Evolutionary conservation across 768 basidiomycete species (phyloP).

Genomic region (Lenzites betulinus): DNA sequence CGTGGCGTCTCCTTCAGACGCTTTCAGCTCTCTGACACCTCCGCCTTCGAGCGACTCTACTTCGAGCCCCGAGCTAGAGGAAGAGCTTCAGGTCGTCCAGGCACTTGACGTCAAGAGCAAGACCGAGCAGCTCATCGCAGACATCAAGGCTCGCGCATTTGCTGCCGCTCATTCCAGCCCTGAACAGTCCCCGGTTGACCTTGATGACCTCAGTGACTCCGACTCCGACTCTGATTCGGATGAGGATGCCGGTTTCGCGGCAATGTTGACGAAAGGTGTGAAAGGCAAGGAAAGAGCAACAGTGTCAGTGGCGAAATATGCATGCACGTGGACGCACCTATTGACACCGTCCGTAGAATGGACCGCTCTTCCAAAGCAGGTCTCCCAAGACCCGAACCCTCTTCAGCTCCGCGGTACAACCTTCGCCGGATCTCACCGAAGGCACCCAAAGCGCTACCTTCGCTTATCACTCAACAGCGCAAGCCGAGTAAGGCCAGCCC

Average conservation of each 20-base stretch:
- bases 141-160: constrained; percentile 60
- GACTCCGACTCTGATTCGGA: constrained; percentile 29
- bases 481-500: constrained; percentile 40
- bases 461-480: not conserved
- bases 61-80: constrained; percentile 25
- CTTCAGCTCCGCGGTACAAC: constrained; percentile 19
- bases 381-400: not conserved
- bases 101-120: constrained; percentile 41
- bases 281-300: constrained; percentile 18
- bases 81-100: constrained; percentile 31
- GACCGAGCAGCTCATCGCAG: constrained; percentile 59
- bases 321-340: not conserved
- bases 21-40: constrained; percentile 30
- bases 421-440: constrained; percentile 22
- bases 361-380: not conserved
- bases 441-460: not conserved
- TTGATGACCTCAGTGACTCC: constrained; percentile 47
- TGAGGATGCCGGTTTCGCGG: constrained; percentile 34
- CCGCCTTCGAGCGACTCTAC: constrained; percentile 25
- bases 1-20: not conserved
- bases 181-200: constrained; percentile 33
- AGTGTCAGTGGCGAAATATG: not conserved
- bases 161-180: constrained; percentile 49
- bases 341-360: not conserved
- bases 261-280: not conserved